These are phyloP conservation scores for Ustilago nuda DNA, from an alignment of 1,284 basidiomycete species.

Conservation along the genomic window DNA sequence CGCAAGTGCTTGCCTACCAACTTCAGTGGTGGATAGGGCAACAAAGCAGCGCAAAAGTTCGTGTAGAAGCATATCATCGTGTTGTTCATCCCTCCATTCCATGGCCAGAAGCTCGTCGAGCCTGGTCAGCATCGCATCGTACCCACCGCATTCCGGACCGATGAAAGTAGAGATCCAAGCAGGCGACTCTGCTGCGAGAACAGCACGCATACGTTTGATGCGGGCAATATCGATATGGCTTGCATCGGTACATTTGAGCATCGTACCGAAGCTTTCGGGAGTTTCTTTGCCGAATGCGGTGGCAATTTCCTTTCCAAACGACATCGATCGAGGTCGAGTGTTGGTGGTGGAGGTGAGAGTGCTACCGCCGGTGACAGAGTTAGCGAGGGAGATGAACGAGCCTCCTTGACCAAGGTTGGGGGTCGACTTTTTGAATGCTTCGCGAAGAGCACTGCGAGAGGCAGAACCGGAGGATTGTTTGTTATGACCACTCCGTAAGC, in stretches of 20 bases:
- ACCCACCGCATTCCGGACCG: slow-evolving; percentile 78
- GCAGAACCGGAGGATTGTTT: slow-evolving; percentile 20
- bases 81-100: slow-evolving; percentile 98
- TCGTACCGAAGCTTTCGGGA: slow-evolving; percentile 53
- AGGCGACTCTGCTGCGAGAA: slow-evolving; percentile 60
- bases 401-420: slow-evolving; percentile 47
- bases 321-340: slow-evolving; percentile 36
- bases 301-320: slow-evolving; percentile 40
- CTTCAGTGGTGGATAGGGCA: slow-evolving; percentile 87
- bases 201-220: slow-evolving; percentile 61
- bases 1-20: slow-evolving; percentile 78
- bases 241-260: slow-evolving; percentile 55
- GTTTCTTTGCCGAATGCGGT: slow-evolving; percentile 40
- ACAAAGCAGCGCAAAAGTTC: slow-evolving; percentile 94
- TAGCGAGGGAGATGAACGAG: slow-evolving; percentile 40
- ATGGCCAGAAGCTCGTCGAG: slow-evolving; percentile 92
- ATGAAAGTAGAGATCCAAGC: slow-evolving; percentile 95
- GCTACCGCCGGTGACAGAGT: slow-evolving; percentile 22
- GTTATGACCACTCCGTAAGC: slow-evolving; percentile 8
- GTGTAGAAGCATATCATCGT: slow-evolving; percentile 92
- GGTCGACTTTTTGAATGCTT: slow-evolving; percentile 40
- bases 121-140: slow-evolving; percentile 82
- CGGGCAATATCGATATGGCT: slow-evolving; percentile 42
- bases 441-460: slow-evolving; percentile 29
- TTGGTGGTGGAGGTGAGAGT: neutral